These are phyloP conservation scores for Aspergillus brunneoviolaceus DNA, from an alignment of 2,329 filamentous ascomycete species.

Conservation along the genomic window DNA sequence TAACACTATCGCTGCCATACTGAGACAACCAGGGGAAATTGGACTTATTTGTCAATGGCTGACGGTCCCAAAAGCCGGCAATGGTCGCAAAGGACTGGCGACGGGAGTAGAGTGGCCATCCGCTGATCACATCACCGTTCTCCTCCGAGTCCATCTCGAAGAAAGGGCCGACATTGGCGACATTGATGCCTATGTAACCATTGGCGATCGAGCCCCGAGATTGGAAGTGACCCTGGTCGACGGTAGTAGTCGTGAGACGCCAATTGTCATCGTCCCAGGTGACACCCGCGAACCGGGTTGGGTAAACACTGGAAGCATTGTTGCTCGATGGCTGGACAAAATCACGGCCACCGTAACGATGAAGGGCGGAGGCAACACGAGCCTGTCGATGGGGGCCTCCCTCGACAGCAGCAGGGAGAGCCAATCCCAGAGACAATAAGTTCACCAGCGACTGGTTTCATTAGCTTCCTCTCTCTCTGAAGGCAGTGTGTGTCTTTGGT, in stretches of 20 bases:
- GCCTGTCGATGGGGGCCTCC: constrained; percentile 5
- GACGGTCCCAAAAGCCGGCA: constrained; percentile 64
- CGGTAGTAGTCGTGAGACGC: constrained; percentile 52
- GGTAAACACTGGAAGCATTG: constrained; percentile 38
- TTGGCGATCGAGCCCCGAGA: constrained; percentile 61
- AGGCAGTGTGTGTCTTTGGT: not conserved
- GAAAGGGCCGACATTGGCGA: constrained; percentile 63
- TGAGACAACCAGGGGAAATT: constrained; percentile 70
- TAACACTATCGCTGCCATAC: constrained; percentile 69
- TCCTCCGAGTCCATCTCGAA: constrained; percentile 57
- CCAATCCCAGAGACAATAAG: constrained; percentile 10
- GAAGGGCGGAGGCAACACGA: constrained; percentile 23
- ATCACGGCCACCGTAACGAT: constrained; percentile 18
- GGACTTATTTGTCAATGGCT: constrained; percentile 57
- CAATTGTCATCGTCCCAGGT: constrained; percentile 61
- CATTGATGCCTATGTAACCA: constrained; percentile 64
- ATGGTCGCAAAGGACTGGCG: constrained; percentile 67
- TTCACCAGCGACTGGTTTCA: constrained; percentile 7
- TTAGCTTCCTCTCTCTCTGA: not conserved
- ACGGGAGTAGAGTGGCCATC: constrained; percentile 66
- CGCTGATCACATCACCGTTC: constrained; percentile 57
- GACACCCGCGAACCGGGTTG: constrained; percentile 53
- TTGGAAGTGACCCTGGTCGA: constrained; percentile 61
- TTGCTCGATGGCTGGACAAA: not conserved
- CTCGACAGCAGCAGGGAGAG: constrained; percentile 6